Base-by-base conservation (phyloP, 768 basidiomycete genomes). In the Suillus discolor region DNA sequence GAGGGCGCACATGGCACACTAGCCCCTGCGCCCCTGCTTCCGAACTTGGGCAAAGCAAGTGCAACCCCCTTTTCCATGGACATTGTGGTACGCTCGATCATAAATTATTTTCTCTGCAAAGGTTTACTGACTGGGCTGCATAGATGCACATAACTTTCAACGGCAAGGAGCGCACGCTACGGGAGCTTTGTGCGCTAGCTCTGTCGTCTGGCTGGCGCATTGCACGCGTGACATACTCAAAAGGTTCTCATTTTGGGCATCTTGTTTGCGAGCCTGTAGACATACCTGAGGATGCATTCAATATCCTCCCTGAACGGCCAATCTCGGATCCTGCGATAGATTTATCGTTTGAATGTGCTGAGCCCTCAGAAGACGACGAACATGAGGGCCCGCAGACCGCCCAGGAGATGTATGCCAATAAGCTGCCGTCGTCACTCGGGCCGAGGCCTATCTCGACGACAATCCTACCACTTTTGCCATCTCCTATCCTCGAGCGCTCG, bases 131-230 rank as follows among this genome's bases (percentile, higher is more conserved):
- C 39, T 41, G 49, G 8, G 6, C 15, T 16, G 16, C 39, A 41
- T 65, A 91, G 90, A 91, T 91, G 90, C 86, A 88, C 72, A 82
- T 81, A 9, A 83, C 82, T 60, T 88, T 91, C 74, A 90, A 91
- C 66, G 81, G 85, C 3, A 87, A 90, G 69, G 90, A 92, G 70
- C 83, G 90, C 4, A 92, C 90, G 0, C 77, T 92, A 11, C 83
- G 87, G 57, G 89, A 92, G 72, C 81, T 85, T 49, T 80, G 85
- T 6, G 79, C 82, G 0, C 76, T 91, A 23, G 78, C 83, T 7
- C 75, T 79, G 31, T 85, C 84, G 0, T 82, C 87, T 25, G 88
- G 89, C 1, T 90, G 89, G 88, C 86, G 84, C 55, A 78, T 89
- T 12, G 73, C 81, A 60, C 83, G 84, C 54, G 86, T 88, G 60